Base-by-base conservation (phyloP, 306 rosid species). In the Luffa acutangula region DNA sequence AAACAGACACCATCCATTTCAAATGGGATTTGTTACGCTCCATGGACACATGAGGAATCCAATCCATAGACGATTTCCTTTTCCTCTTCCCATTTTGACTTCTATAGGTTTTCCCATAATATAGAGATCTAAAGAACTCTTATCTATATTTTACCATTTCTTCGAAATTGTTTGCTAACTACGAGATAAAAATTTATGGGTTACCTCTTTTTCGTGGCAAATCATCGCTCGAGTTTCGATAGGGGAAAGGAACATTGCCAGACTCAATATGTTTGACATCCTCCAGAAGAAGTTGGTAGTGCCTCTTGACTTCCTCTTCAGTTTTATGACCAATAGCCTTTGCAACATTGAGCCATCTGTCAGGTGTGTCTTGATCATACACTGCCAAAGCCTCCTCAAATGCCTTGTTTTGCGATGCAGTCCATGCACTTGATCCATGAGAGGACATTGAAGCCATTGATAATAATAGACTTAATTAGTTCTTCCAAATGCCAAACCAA, bases 271-370 rank as follows among this genome's bases (percentile, higher is more conserved):
- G 77, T 52, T 80, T 62, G 37, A 82, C 75, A 76, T 82, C 87
- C 37, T 79, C 81, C 5, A 85, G 72, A 33, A 85, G 85, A 62
- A 85, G 57, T 8, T 82, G 79, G 6, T 82, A 82, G 64, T 85
- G 85, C 6, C 64, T 79, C 71, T 82, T 79, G 7, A 82, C 85
- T 58, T 85, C 87, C 4, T 81, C 87, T 6, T 81, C 73, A 20
- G 87, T 85, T 53, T 85, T 82, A 8, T 31, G 63, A 20, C 85
- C 87, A 1, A 82, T 81, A 7, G 81, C 83, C 63, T 65, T 82
- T 56, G 88, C 84, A 42, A 85, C 85, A 73, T 85, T 85, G 13
- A 76, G 74, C 88, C 88, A 85, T 78, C 85, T 39, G 13, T 85
- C 84, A 5, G 86, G 84, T 21, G 88, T 85, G 48, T 85, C 85